Evolutionary conservation across 169 alveolate genomes (phyloP).

Genomic region (Eimeria sp.): DNA sequence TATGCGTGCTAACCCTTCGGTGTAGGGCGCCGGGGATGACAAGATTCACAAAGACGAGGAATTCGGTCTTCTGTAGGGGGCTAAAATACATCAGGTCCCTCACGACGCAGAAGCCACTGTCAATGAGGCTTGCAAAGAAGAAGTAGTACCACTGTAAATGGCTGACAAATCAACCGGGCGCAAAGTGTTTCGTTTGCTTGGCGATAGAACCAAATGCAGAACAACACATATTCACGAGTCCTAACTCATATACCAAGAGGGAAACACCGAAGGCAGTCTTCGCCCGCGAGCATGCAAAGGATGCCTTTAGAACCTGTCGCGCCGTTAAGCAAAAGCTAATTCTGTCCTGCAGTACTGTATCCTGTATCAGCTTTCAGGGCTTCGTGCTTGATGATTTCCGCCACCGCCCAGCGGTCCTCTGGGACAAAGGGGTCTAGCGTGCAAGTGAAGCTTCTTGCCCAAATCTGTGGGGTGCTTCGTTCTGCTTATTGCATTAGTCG

Average conservation of each 20-base stretch:
- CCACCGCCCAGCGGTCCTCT: not conserved
- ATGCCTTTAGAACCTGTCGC: not conserved
- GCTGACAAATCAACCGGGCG: not conserved
- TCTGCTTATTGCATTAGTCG: not conserved
- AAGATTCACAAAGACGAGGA: constrained; percentile 54
- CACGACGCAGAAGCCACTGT: constrained; percentile 79
- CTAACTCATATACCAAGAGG: no score
- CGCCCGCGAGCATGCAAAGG: not conserved
- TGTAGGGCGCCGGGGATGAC: constrained; percentile 72
- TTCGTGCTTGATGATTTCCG: not conserved
- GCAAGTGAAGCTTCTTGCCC: not conserved
- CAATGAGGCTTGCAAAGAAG: constrained; percentile 60
- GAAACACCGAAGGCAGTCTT: not conserved
- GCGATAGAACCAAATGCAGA: not conserved
- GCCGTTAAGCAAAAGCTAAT: not conserved
- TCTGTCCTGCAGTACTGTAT: not conserved
- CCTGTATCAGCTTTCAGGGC: not conserved
- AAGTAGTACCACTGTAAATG: not conserved
- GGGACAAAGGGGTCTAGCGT: not conserved
- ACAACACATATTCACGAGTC: not conserved
- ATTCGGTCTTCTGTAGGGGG: constrained; percentile 70
- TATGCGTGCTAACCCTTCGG: not conserved
- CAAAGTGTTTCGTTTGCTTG: not conserved
- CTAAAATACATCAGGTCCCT: constrained; percentile 77
- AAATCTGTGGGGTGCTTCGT: not conserved